Base-by-base conservation (phyloP, 805 yeast species). In the Sporopachydermia quercuum region DNA sequence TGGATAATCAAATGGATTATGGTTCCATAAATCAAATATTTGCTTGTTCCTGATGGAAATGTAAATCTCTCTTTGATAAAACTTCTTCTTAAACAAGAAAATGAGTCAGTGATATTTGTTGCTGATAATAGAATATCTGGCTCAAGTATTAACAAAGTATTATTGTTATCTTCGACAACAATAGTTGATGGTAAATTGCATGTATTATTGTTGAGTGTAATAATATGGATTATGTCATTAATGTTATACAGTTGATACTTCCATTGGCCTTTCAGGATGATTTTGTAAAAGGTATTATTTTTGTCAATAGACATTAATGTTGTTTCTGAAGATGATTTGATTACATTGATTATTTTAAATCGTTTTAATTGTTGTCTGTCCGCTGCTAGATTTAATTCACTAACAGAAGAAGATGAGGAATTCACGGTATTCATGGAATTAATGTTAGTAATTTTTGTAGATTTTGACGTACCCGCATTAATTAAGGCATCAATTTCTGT, bases 51-150 rank as follows among this genome's bases (percentile, higher is more conserved):
- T 2, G 54, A 47, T 0, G 82, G 78, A 36, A 74, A 70, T 16
- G 67, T 63, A 34, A 81, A 62, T 36, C 77, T 61, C 18, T 68
- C 63, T 19, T 63, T 61, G 3, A 89, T 55, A 0, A 83, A 76
- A 0, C 89, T 73, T 43, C 76, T 71, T 41, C 98, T 62, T 19
- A 74, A 63, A 52, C 98, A 91, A 15, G 62, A 66, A 19, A 84
- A 60, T 2, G 89, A 78, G 35, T 80, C 80, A 1, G 96, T 78
- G 1, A 86, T 71, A 3, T 78, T 61, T 0, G 97, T 91, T 2
- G 95, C 86, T 0, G 96, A 73, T 0, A 89, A 59, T 8, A 91
- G 58, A 3, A 73, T 58, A 53, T 91, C 97, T 0, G 98, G 98
- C 47, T 81, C 72, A 69, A 91, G 70, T 15, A 89, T 68, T 18